These are phyloP conservation scores for Alternaria sp. DNA, from an alignment of 2,329 filamentous ascomycete species.

Conservation along the genomic window DNA sequence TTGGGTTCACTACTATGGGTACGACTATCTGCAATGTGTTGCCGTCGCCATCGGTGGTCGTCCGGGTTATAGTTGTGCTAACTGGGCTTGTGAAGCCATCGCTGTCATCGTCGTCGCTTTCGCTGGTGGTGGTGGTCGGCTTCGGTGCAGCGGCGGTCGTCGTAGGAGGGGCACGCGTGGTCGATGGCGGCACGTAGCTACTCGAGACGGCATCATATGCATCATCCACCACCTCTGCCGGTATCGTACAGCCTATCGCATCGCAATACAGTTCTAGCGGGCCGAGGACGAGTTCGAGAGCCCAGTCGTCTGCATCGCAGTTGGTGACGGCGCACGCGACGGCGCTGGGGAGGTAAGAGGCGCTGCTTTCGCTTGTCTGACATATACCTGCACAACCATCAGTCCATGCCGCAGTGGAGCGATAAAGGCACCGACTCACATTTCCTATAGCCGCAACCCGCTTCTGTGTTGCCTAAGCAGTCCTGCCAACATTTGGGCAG, in stretches of 20 bases:
- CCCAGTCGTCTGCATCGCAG: slow-evolving; percentile 28
- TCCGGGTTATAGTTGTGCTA: slow-evolving; percentile 27
- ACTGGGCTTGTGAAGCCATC: slow-evolving; percentile 24
- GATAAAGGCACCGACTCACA: slow-evolving; percentile 18
- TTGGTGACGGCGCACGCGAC: slow-evolving; percentile 28
- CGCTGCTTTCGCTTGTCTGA: slow-evolving; percentile 29
- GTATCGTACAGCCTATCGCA: slow-evolving; percentile 26
- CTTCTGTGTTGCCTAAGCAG: slow-evolving; percentile 26
- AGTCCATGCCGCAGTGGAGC: background rate
- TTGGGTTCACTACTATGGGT: slow-evolving; percentile 35
- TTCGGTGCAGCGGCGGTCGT: slow-evolving; percentile 15
- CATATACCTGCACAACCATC: slow-evolving; percentile 33
- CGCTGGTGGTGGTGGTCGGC: slow-evolving; percentile 10
- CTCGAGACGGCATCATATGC: slow-evolving; percentile 30
- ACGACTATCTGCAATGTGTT: slow-evolving; percentile 34
- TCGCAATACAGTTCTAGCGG: slow-evolving; percentile 33
- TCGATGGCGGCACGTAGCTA: slow-evolving; percentile 4
- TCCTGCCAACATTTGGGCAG: slow-evolving; percentile 33
- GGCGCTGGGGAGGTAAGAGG: slow-evolving; percentile 28
- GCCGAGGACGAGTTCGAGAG: slow-evolving; percentile 25
- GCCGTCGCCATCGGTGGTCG: slow-evolving; percentile 33
- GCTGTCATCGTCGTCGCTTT: slow-evolving; percentile 1
- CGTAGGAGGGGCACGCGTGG: slow-evolving; percentile 6
- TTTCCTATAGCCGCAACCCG: slow-evolving; percentile 30
- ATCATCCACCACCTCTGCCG: slow-evolving; percentile 28